phyloP scores from a whole-genome alignment of 306 rosid species.

The Purshia tridentata region DNA sequence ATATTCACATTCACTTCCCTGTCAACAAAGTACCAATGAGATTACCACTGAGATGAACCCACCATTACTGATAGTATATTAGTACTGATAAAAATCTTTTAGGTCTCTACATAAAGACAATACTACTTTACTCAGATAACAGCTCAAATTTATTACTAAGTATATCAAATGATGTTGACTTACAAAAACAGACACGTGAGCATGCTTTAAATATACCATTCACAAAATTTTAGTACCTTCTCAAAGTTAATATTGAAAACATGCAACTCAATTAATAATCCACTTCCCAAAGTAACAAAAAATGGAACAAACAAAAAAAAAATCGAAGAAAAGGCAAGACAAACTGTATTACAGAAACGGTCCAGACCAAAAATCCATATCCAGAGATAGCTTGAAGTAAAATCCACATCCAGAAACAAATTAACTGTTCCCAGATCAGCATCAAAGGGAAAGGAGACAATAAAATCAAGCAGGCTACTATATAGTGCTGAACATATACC shows the following conservation, averaged over 20 bases:
- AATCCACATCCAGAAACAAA: background rate
- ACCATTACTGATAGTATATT: background rate
- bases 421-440: background rate
- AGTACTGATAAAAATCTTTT: background rate
- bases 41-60: conserved; percentile 4
- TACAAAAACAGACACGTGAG: too few species aligned
- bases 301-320: too few species aligned
- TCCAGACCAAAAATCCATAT: too few species aligned
- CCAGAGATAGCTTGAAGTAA: background rate
- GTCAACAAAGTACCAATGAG: conserved; percentile 13
- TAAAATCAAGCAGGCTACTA: conserved; percentile 1
- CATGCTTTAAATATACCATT: too few species aligned
- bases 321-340: too few species aligned
- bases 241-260: too few species aligned
- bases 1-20: conserved; percentile 97
- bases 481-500: background rate
- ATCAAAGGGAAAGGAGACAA: background rate
- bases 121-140: background rate
- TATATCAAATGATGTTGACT: background rate
- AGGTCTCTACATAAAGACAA: background rate
- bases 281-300: too few species aligned
- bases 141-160: background rate
- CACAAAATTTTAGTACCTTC: too few species aligned
- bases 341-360: too few species aligned
- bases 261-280: too few species aligned